Base-by-base conservation (phyloP, 805 yeast genomes). In the Metschnikowia dekortorum region DNA sequence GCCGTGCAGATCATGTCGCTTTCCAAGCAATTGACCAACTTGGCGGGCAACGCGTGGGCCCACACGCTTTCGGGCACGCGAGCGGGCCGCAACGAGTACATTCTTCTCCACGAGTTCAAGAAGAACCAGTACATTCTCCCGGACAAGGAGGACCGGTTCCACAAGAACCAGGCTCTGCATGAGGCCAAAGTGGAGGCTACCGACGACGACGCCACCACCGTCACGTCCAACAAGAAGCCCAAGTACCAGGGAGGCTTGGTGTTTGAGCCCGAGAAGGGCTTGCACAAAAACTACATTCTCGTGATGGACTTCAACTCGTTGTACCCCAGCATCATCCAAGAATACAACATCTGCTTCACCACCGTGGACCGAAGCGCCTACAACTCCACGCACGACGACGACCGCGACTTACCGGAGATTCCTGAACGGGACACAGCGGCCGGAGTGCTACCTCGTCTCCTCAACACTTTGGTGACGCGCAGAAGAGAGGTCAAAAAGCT, bases 281-380 rank as follows among this genome's bases (percentile, higher is more conserved):
- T 94, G 38, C 96, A 92, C 64, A 89, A 89, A 63, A 86, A 89
- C 57, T 88, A 85, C 64, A 80, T 90, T 2, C 70, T 94, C 54
- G 99, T 94, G 22, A 91, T 94, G 98, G 99, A 94, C 71, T 94
- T 94, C 84, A 94, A 94, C 71, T 89, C 97, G 44, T 79, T 94
- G 71, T 94, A 94, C 64, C 99, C 99, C 8, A 88, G 96, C 54
- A 92, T 94, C 63, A 94, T 94, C 59, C 99, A 94, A 70, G 99
- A 94, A 68, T 94, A 80, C 68, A 94, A 94, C 65, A 94, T 94
- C 57, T 94, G 99, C 73, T 94, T 94, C 73, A 91, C 98, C 2
- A 94, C 99, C 0, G 96, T 94, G 22, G 86, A 85, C 26, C 76
- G 97, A 65, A 80, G 75, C 29, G 61, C 66, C n/a, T 73, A 64